Percentiles rank a stretch among this genome's conserved stretches.
Evolutionary conservation across 2,329 filamentous ascomycete species (phyloP).

Genomic region (Chrysoporthe austroafricana): DNA sequence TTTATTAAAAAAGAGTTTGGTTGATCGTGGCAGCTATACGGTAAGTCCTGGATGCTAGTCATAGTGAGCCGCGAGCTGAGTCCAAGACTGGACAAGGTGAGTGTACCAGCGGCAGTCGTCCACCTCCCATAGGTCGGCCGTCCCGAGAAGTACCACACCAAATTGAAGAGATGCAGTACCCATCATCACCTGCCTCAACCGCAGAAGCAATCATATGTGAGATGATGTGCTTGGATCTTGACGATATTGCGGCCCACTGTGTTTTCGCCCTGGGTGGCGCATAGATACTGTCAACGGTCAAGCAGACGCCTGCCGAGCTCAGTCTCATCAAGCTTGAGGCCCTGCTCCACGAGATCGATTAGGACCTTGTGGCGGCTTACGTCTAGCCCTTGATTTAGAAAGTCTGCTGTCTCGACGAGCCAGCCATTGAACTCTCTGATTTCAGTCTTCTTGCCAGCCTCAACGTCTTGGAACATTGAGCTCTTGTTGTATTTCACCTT

Average conservation of each 20-base stretch:
- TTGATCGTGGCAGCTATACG: too few relatives aligned
- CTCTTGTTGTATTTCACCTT: conserved; percentile 59
- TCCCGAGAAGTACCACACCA: neutral
- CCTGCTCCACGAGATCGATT: conserved; percentile 33
- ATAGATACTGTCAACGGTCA: conserved; percentile 17
- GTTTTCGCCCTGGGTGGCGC: neutral
- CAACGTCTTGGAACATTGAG: conserved; percentile 66
- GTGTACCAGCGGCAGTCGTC: neutral
- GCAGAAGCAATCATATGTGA: neutral
- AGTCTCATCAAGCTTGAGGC: conserved; percentile 22
- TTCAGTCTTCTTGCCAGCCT: conserved; percentile 56
- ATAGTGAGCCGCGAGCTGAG: neutral
- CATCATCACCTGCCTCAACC: neutral
- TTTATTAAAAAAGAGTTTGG: too few relatives aligned
- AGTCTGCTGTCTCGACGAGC: conserved; percentile 42
- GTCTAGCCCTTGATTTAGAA: conserved; percentile 29
- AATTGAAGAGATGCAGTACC: neutral
- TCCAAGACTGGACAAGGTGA: neutral
- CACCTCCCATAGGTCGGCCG: neutral
- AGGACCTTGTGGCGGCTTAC: conserved; percentile 32
- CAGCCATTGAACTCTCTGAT: conserved; percentile 64
- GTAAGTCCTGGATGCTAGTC: neutral
- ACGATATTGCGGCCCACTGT: neutral
- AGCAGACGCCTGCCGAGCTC: conserved; percentile 29
- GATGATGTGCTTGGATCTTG: neutral